Percentiles rank a stretch among this genome's conserved stretches.
Evolutionary conservation across 2,329 filamentous ascomycete genomes (phyloP).

Genomic region (Exserohilum turcica): DNA sequence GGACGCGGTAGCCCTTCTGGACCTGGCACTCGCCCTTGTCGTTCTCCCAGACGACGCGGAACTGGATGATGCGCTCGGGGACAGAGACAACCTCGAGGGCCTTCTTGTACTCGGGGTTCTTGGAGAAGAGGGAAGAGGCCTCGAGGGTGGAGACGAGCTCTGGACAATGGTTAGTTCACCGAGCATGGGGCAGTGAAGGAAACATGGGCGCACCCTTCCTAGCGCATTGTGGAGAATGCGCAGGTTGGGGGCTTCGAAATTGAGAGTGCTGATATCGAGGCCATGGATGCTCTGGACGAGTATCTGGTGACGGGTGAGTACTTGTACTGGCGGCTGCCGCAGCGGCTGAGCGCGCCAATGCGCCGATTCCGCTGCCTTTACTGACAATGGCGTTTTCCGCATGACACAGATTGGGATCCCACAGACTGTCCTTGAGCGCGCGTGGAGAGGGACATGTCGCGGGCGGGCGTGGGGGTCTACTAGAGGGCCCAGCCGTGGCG

Average conservation of each 20-base stretch:
- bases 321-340: neutral
- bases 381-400: constrained; percentile 17
- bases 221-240: constrained; percentile 73
- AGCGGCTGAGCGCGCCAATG: neutral
- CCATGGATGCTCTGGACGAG: constrained; percentile 70
- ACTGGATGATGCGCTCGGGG: constrained; percentile 95
- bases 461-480: constrained; percentile 29
- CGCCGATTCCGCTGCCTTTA: constrained; percentile 8
- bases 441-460: constrained; percentile 19
- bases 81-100: constrained; percentile 86
- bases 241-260: constrained; percentile 66
- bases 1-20: constrained; percentile 94
- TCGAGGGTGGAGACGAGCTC: constrained; percentile 95
- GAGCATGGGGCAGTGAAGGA: neutral
- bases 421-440: constrained; percentile 47
- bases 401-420: constrained; percentile 53
- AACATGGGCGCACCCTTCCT: constrained; percentile 74
- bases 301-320: constrained; percentile 65
- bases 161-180: constrained; percentile 45
- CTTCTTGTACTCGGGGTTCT: constrained; percentile 92
- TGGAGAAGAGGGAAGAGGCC: constrained; percentile 87
- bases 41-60: constrained; percentile 96
- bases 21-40: constrained; percentile 87
- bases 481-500: constrained; percentile 15
- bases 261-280: constrained; percentile 64